Evolutionary conservation across 129 eudicot species (phyloP).

Genomic region (Helichrysum umbraculigerum): DNA sequence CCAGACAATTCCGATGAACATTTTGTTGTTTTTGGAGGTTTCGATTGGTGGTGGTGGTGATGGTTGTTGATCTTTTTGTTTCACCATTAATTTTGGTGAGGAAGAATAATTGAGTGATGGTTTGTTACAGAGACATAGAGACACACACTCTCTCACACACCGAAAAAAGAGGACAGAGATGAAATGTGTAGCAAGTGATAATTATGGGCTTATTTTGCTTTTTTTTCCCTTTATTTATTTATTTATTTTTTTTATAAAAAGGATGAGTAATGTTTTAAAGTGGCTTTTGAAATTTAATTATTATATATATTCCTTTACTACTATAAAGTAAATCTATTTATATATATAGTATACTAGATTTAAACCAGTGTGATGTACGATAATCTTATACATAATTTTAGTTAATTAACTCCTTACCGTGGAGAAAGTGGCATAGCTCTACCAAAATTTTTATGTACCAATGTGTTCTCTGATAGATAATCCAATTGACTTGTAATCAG

Average conservation of each 20-base stretch:
- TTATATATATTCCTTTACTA: not conserved
- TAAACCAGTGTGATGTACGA: no score
- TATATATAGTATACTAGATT: no score
- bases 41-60: not conserved
- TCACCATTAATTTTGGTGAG: constrained; percentile 24
- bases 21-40: constrained; percentile 23
- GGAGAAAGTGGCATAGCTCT: no score
- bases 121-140: not conserved
- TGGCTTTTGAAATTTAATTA: constrained; percentile 16
- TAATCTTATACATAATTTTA: no score
- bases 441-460: no score
- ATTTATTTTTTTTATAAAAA: not conserved
- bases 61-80: constrained; percentile 19
- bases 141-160: constrained; percentile 1
- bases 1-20: constrained; percentile 42
- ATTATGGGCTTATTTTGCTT: constrained; percentile 16
- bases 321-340: not conserved
- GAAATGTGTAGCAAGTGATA: constrained; percentile 4
- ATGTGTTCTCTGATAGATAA: no score
- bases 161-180: not conserved
- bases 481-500: no score
- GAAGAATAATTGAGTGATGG: not conserved
- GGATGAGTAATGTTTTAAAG: constrained; percentile 27
- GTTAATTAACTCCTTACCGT: no score
- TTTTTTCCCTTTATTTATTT: not conserved